phyloP scores from a whole-genome alignment of 345 rosid species.

The Microthlaspi erraticum region DNA sequence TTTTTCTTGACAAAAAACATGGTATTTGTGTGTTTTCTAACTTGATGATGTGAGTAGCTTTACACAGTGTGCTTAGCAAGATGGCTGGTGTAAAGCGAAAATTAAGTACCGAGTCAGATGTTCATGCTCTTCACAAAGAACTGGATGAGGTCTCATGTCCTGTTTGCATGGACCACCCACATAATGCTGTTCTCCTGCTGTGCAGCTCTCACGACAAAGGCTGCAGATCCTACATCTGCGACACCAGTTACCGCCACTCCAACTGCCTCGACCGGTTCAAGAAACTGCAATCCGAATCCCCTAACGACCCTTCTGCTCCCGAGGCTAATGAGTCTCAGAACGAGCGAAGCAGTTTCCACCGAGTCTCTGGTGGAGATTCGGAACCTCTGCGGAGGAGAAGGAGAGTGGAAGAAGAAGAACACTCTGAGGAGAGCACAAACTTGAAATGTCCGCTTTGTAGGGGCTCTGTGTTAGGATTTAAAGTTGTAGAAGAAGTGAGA shows the following conservation, averaged over 20 bases:
- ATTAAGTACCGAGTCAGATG: slow-evolving; percentile 72
- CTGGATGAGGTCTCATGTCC: slow-evolving; percentile 92
- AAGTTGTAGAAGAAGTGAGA: slow-evolving; percentile 79
- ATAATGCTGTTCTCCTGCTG: slow-evolving; percentile 89
- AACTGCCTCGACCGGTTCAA: slow-evolving; percentile 89
- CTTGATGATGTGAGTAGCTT: slow-evolving; percentile 68
- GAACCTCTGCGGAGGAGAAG: slow-evolving; percentile 48
- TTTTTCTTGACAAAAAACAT: background rate
- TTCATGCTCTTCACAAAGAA: slow-evolving; percentile 69
- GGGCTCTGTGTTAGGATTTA: slow-evolving; percentile 68
- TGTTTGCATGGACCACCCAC: slow-evolving; percentile 98
- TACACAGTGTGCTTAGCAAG: slow-evolving; percentile 71
- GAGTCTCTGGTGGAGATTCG: slow-evolving; percentile 39
- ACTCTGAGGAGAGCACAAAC: slow-evolving; percentile 40
- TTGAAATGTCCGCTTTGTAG: slow-evolving; percentile 88
- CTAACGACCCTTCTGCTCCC: slow-evolving; percentile 46
- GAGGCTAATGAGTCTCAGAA: slow-evolving; percentile 41
- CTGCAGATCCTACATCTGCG: slow-evolving; percentile 90
- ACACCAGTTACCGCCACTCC: slow-evolving; percentile 91
- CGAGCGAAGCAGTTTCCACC: slow-evolving; percentile 21
- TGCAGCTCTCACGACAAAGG: slow-evolving; percentile 94
- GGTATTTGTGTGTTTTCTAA: slow-evolving; percentile 47
- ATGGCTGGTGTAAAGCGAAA: slow-evolving; percentile 98
- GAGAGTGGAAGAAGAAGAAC: slow-evolving; percentile 50
- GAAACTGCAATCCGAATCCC: slow-evolving; percentile 59